Conservation (phyloP, 768 basidiomycete species). For the Leccinum olivaceopallidum region DNA sequence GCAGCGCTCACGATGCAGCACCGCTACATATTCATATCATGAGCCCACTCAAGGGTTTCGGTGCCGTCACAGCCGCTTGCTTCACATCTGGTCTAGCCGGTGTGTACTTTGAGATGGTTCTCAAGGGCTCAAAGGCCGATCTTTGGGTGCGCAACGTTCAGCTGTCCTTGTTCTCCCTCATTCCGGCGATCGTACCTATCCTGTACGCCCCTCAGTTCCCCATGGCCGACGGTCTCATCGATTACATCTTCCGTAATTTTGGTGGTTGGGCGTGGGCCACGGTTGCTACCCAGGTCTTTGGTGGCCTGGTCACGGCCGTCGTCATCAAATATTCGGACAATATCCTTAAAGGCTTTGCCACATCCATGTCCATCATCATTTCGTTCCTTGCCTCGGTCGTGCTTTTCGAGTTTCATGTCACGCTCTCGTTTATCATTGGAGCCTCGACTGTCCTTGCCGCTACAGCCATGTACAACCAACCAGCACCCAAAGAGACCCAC, state of each 20-base stretch:
- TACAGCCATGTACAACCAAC: slow-evolving; percentile 96
- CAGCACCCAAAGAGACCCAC: slow-evolving; percentile 40
- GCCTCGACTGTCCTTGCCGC: slow-evolving; percentile 82
- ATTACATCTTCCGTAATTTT: slow-evolving; percentile 79
- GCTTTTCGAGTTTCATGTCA: slow-evolving; percentile 89
- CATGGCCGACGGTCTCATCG: slow-evolving; percentile 49
- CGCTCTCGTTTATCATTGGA: slow-evolving; percentile 83
- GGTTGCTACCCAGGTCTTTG: slow-evolving; percentile 85
- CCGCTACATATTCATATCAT: slow-evolving; percentile 67
- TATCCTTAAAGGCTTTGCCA: slow-evolving; percentile 97
- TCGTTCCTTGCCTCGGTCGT: slow-evolving; percentile 93
- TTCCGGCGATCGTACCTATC: slow-evolving; percentile 86
- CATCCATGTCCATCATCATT: slow-evolving; percentile 88
- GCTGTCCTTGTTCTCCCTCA: slow-evolving; percentile 83
- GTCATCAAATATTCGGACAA: slow-evolving; percentile 98
- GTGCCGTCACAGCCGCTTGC: slow-evolving; percentile 82
- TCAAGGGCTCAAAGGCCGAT: slow-evolving; percentile 81
- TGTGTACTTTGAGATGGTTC: slow-evolving; percentile 93
- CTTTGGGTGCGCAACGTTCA: slow-evolving; percentile 92
- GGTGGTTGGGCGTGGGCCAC: slow-evolving; percentile 96
- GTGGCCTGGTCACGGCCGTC: slow-evolving; percentile 90
- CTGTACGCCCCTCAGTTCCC: slow-evolving; percentile 50
- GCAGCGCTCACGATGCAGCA: slow-evolving; percentile 67
- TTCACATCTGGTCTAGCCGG: slow-evolving; percentile 89
- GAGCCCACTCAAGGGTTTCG: slow-evolving; percentile 80